Percentiles rank a stretch among this genome's conserved stretches.
These are phyloP conservation scores for Pichia sp. DNA, from an alignment of 1,139 yeast genomes.

Conservation along the genomic window DNA sequence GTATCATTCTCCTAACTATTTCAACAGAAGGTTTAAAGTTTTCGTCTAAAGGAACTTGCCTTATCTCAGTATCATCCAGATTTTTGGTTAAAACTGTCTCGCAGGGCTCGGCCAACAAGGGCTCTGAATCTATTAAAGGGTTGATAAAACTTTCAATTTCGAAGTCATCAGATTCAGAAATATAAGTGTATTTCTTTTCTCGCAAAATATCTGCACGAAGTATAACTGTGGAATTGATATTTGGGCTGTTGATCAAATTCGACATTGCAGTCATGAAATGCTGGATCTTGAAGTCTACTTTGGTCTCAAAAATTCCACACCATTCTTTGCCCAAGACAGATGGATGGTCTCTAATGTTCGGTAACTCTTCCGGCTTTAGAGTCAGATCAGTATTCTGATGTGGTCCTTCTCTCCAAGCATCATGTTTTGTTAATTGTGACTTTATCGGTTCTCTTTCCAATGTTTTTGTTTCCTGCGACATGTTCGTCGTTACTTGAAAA, in stretches of 20 bases:
- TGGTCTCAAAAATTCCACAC: slow-evolving; percentile 51
- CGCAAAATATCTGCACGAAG: slow-evolving; percentile 79
- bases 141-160: slow-evolving; percentile 29
- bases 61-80: slow-evolving; percentile 52
- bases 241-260: slow-evolving; percentile 78
- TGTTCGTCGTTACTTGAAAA: not conserved
- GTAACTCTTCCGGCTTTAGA: slow-evolving; percentile 29
- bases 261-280: slow-evolving; percentile 77
- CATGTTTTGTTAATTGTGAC: slow-evolving; percentile 17
- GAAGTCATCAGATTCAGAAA: slow-evolving; percentile 18
- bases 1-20: slow-evolving; percentile 74
- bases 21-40: slow-evolving; percentile 42
- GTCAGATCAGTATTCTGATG: slow-evolving; percentile 25
- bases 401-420: slow-evolving; percentile 24
- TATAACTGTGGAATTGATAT: slow-evolving; percentile 87
- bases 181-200: slow-evolving; percentile 40
- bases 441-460: not conserved
- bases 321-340: slow-evolving; percentile 63
- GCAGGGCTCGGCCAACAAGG: slow-evolving; percentile 22
- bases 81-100: slow-evolving; percentile 43
- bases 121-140: slow-evolving; percentile 29
- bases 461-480: not conserved
- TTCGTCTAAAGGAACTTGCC: slow-evolving; percentile 41
- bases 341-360: slow-evolving; percentile 32
- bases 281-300: slow-evolving; percentile 40